Evolutionary conservation across 164 flowering plant genomes (phyloP).

Genomic region (Liquidambar formosana): DNA sequence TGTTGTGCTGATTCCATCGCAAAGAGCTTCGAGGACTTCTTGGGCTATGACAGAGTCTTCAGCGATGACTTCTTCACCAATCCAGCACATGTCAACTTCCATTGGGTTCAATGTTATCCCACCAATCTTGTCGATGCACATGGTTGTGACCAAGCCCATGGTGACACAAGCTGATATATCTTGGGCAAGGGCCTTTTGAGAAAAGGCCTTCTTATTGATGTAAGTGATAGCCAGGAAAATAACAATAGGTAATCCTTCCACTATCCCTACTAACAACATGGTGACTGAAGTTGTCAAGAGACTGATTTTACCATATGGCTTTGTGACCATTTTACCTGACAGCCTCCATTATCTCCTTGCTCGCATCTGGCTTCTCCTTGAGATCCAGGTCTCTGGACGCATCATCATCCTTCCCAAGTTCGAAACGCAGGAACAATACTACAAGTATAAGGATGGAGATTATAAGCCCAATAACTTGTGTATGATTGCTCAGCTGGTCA

Average conservation of each 20-base stretch:
- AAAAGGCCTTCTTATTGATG: constrained; percentile 6
- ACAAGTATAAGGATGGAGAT: constrained; percentile 11
- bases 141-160: constrained; percentile 15
- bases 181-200: constrained; percentile 6
- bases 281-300: constrained; percentile 9
- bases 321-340: constrained; percentile 15
- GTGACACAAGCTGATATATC: constrained; percentile 7
- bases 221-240: constrained; percentile 6
- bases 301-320: constrained; percentile 11
- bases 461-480: constrained; percentile 3
- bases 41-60: constrained; percentile 4
- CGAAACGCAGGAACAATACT: constrained; percentile 21
- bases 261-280: constrained; percentile 17
- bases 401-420: constrained; percentile 8
- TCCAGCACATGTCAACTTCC: constrained; percentile 9
- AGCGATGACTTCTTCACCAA: constrained; percentile 12
- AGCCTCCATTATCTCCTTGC: constrained; percentile 9
- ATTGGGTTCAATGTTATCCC: constrained; percentile 6
- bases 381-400: constrained; percentile 5
- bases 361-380: constrained; percentile 12
- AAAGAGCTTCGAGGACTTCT: constrained; percentile 11
- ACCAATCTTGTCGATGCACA: constrained; percentile 16
- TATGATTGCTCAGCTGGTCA: not conserved
- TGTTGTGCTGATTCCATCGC: constrained; percentile 15
- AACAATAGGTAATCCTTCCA: constrained; percentile 16